Evolutionary conservation across 2,329 filamentous ascomycete species (phyloP), one percentile per base, ranked within the genome.

Genomic region (Pseudocercospora musae): DNA sequence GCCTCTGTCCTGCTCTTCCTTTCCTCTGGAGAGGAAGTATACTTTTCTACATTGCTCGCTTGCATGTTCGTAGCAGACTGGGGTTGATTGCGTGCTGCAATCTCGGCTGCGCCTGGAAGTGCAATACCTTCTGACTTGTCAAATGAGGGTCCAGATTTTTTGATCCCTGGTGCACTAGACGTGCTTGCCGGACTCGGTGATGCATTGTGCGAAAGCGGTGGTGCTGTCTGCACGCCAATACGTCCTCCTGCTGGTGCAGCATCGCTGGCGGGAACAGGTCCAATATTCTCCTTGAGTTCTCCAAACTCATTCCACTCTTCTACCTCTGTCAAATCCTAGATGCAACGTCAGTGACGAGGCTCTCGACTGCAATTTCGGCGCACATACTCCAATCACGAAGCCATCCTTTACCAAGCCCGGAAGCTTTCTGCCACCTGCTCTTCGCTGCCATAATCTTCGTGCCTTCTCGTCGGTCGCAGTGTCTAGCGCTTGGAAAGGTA

Each of bases 251-350:
- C 58, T 5, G 70, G 70, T 15, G 67, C 62, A 11, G 67, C 68
- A 64, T 68, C 67, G 60, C 60, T 64, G 5, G 69, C 67, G 13
- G 78, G 80, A 75, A 78, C 84, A 81, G 74, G 78, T 48, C 82
- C 82, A 70, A 98, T 87, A 71, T 94, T 89, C 78, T 94, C 87
- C 77, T 92, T 92, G 65, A 99, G 85, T 79, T 98, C 94, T 78
- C 92, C 92, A 78, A 96, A 97, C 77, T 99, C 95, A 80, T 99
- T 99, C 95, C 94, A 98, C 75, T 99, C 95, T 78, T 99, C 95
- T 66, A 98, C 87, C 77, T 98, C 89, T 67, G 94, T 89, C 55
- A 97, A 84, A 75, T 97, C 95, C 93, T 97, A 68, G 44, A 66
- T 15, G 31, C 13, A 25, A 33, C 15, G 40, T 50, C 40, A 57